Conservation (phyloP, 2,329 filamentous ascomycete genomes). For the Colletotrichum tropicicola region DNA sequence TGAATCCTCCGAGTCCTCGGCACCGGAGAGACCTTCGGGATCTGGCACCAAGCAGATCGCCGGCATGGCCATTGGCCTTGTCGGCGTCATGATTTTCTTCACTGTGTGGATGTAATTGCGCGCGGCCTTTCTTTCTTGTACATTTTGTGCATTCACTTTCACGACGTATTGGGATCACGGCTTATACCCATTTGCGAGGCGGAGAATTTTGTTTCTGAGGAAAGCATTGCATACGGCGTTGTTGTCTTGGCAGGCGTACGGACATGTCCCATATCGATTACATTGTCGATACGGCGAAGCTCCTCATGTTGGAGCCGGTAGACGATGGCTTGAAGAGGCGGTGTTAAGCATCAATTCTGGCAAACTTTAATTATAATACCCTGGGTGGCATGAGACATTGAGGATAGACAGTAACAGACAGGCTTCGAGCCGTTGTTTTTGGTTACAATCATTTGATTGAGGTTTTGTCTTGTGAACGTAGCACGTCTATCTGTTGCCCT, state of each 20-base stretch:
- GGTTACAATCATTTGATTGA: neutral
- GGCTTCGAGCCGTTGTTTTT: neutral
- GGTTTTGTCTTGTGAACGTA: neutral
- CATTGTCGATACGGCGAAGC: neutral
- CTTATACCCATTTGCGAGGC: slow-evolving; percentile 22
- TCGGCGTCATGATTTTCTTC: slow-evolving; percentile 61
- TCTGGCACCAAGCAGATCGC: slow-evolving; percentile 56
- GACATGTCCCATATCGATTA: neutral
- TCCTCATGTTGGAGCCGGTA: neutral
- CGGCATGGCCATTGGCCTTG: slow-evolving; percentile 58
- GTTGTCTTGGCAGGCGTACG: neutral
- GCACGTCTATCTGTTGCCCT: no score
- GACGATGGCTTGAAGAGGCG: neutral
- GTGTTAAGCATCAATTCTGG: neutral
- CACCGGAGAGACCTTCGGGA: slow-evolving; percentile 41
- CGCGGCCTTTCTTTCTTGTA: slow-evolving; percentile 7
- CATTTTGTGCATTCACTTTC: slow-evolving; percentile 11
- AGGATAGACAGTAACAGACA: neutral
- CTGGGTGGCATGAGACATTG: neutral
- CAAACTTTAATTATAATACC: slow-evolving; percentile 12
- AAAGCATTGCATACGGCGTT: slow-evolving; percentile 19
- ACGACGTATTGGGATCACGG: slow-evolving; percentile 16
- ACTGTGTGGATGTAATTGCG: slow-evolving; percentile 55
- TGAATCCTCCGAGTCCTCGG: slow-evolving; percentile 41
- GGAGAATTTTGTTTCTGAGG: slow-evolving; percentile 1